Evolutionary conservation across 2,329 filamentous ascomycete genomes (phyloP).

Genomic region (Xylariales sp.): DNA sequence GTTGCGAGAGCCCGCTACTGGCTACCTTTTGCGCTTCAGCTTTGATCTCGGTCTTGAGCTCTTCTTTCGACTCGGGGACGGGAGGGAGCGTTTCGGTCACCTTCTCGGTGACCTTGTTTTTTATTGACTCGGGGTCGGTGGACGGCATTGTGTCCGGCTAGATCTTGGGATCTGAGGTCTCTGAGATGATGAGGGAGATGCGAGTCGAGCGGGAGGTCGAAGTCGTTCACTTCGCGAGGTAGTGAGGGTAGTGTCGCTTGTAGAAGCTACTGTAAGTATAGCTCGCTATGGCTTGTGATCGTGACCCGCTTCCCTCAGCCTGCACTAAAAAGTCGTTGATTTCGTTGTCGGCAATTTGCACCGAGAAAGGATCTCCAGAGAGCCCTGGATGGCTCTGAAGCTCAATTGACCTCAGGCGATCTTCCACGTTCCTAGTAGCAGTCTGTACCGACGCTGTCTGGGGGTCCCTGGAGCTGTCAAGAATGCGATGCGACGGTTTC

Average conservation of each 20-base stretch:
- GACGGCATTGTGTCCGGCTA: constrained; percentile 6
- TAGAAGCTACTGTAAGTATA: too few relatives aligned
- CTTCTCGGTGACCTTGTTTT: constrained; percentile 27
- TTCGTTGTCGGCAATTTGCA: too few relatives aligned
- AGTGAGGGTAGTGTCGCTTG: too few relatives aligned
- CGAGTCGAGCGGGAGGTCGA: background rate
- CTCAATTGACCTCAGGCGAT: too few relatives aligned
- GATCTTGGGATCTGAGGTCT: background rate
- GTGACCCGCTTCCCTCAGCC: constrained; percentile 9
- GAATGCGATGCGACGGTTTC: constrained; percentile 3
- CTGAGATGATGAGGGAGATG: background rate
- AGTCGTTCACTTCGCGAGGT: too few relatives aligned
- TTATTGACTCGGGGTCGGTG: constrained; percentile 27
- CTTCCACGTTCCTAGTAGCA: too few relatives aligned
- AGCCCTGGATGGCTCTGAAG: too few relatives aligned
- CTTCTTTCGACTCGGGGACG: constrained; percentile 39
- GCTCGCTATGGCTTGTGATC: constrained; percentile 8
- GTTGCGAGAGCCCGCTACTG: constrained; percentile 39
- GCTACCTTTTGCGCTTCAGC: constrained; percentile 35
- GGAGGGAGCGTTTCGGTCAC: constrained; percentile 36
- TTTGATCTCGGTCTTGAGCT: constrained; percentile 40
- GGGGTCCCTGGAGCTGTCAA: too few relatives aligned
- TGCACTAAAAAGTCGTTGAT: too few relatives aligned
- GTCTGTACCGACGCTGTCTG: too few relatives aligned
- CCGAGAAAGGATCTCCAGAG: too few relatives aligned